Evolutionary conservation across 331 rosid species (phyloP), one percentile per base, ranked within the genome.

Genomic region (Rosa hybrid): DNA sequence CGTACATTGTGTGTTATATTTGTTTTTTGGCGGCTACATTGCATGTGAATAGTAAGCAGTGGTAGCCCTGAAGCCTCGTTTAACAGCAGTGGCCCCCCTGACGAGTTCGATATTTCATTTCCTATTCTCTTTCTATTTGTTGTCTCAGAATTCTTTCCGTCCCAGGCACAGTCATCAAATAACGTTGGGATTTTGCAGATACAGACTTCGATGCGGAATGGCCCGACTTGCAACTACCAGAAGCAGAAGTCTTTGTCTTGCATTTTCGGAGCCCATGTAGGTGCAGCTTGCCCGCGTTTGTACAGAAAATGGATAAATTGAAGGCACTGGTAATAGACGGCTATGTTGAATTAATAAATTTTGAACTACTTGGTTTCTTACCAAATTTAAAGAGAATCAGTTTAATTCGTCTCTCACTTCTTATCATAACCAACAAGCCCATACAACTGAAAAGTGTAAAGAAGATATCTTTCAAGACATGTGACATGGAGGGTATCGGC

Each of bases 381-480:
- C 7, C 79, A 8, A 67, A 57, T 60, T 81, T 91, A 12, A 77
- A 79, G 46, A 81, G 86, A 81, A 82, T 91, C 30, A 57, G 83
- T 88, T 72, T 65, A 75, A 34, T 34, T 34, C 0, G 38, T 45
- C 85, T 89, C 70, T 71, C 82, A 6, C 11, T 25, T 4, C 1
- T 1, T 12, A 1, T 2, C 68, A 0, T 62, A 12, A 11, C 6
- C 17, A 12, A 62, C 3, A 12, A 62, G 6, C 68, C 6, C 1
- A 62, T 89, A 77, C 67, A 62, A 25, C n/a, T 88, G 84, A 72
- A 77, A 76, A 83, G 79, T 79, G 75, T 91, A 53, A 77, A 25
- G 67, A 89, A 89, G 63, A 27, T 91, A 73, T 86, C 92, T 77
- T 84, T 91, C 23, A 78, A 46, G 12, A 84, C 82, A 93, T 91